Evolutionary conservation across 139 green algal species (phyloP).

Genomic region (Nannochloris sp.): DNA sequence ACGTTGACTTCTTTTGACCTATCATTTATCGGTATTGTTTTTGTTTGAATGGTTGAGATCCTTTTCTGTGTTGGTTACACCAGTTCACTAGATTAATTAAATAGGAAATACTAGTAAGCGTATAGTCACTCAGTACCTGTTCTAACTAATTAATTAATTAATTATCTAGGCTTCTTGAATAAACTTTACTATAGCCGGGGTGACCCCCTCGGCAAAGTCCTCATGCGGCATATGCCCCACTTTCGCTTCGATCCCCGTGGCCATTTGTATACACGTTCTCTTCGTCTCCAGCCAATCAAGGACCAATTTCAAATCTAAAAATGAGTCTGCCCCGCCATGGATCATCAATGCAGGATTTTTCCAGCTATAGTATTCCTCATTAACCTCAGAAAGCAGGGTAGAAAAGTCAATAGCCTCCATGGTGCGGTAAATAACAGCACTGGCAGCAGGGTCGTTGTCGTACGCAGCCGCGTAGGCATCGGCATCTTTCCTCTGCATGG

Average conservation of each 20-base stretch:
- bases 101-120: no score
- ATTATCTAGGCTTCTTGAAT: constrained; percentile 25
- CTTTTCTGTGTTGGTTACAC: no score
- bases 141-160: constrained; percentile 1
- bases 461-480: constrained; percentile 17
- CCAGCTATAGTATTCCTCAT: constrained; percentile 54
- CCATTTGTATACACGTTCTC: constrained; percentile 45
- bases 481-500: constrained; percentile 31
- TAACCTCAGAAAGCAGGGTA: constrained; percentile 38
- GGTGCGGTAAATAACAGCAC: constrained; percentile 34
- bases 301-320: constrained; percentile 38
- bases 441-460: constrained; percentile 40
- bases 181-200: constrained; percentile 29
- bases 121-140: no score
- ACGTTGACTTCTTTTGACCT: not conserved
- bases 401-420: constrained; percentile 54
- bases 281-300: constrained; percentile 52
- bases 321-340: constrained; percentile 56
- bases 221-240: constrained; percentile 51
- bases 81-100: no score
- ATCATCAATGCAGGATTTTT: constrained; percentile 49
- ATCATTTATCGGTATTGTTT: no score
- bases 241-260: constrained; percentile 31
- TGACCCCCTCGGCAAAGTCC: constrained; percentile 47
- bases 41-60: no score